Evolutionary conservation across 768 basidiomycete species (phyloP), one percentile per base, ranked within the genome.

Genomic region (Lactarius psammicola): DNA sequence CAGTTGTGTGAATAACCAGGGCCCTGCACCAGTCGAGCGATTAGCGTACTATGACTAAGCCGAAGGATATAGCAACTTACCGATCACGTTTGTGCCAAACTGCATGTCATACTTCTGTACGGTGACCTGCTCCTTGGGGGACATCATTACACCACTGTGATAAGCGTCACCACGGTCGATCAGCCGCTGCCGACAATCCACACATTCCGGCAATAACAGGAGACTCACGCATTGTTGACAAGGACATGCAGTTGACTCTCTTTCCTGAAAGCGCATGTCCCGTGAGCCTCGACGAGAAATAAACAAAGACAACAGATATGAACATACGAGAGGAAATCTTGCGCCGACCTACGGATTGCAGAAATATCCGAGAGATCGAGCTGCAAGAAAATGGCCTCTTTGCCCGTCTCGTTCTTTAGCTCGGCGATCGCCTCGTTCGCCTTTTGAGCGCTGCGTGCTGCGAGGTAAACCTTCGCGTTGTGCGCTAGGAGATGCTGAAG

Each of bases 381-480:
- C 63, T 79, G 70, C 0, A 84, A 71, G 62, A 79, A 83, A 23
- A 81, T 51, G 3, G 80, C 76, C 46, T 78, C 74, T 58, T 74
- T 78, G 31, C 83, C 82, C 0, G 81, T 83, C 44, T 61, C 74
- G 20, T 66, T 26, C 68, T 85, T 79, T 63, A 91, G 75, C 6
- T 84, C 81, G 34, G 75, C 67, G 63, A 89, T 87, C 0, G 86
- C 86, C 3, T 70, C 71, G 4, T 80, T 75, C 0, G 80, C 77
- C 66, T 82, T 87, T 36, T 75, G 73, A 57, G 73, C 66, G 60
- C 71, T 79, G 20, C 87, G 80, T 8, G 77, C 75, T 0, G 83
- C 85, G 44, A 90, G 62, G 71, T 91, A 90, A 0, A 90, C 87
- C 62, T 82, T 88, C 11, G 87, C 88, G 71, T 87, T 84, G 68